A percentile compares a stretch with the other conserved stretches of the same genome.
phyloP scores from a whole-genome alignment of 164 flowering plant species.

The Sextonia rubra region DNA sequence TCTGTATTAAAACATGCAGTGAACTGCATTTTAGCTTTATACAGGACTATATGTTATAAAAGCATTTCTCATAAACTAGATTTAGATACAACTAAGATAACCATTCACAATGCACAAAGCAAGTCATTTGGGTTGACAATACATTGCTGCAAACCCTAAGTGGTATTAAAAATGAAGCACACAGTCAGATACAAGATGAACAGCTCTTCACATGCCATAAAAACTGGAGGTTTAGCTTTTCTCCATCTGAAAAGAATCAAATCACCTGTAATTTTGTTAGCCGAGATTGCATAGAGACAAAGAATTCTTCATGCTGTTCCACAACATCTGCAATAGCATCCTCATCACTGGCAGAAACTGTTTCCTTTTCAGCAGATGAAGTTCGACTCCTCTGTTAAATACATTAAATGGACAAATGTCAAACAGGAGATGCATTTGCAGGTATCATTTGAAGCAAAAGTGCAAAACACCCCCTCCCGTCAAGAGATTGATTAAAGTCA shows the following conservation, averaged over 20 bases:
- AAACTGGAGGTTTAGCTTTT: neutral
- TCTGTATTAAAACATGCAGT: neutral
- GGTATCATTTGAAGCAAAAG: no score
- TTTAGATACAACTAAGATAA: neutral
- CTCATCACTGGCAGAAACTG: slow-evolving; percentile 50
- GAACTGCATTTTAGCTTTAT: neutral
- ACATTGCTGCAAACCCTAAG: neutral
- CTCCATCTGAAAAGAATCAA: neutral
- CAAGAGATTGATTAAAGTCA: no score
- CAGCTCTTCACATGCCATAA: neutral
- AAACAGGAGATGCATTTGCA: neutral
- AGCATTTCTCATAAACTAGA: neutral
- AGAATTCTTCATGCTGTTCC: slow-evolving; percentile 72
- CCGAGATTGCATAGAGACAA: slow-evolving; percentile 78
- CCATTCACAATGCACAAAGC: neutral
- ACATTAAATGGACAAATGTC: neutral
- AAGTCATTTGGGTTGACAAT: neutral
- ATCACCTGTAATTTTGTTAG: slow-evolving; percentile 76
- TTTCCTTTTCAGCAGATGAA: slow-evolving; percentile 44
- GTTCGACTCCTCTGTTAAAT: slow-evolving; percentile 39
- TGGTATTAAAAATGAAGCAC: neutral
- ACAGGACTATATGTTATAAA: neutral
- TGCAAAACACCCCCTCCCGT: no score
- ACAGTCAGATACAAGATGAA: neutral
- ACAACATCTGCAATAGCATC: slow-evolving; percentile 56